Conservation (phyloP, 148 eudicot genomes). For the Fagopyrum tataricum region DNA sequence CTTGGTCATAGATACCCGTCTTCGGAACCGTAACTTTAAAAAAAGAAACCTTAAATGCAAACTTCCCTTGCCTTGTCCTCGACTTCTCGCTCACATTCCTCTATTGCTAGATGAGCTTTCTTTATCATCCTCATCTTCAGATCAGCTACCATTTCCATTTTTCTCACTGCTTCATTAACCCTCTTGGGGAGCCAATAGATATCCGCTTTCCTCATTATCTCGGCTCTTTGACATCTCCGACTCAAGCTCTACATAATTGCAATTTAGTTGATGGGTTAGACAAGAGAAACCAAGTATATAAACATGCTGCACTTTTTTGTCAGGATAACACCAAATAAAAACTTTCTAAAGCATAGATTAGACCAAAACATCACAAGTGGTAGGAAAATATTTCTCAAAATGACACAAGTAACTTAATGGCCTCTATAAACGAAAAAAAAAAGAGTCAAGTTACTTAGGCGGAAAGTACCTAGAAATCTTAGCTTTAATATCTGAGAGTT, state of each 20-base stretch:
- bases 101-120: conserved; percentile 55
- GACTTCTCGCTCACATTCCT: conserved; percentile 58
- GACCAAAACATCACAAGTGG: neutral
- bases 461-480: too few relatives aligned
- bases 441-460: neutral
- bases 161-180: conserved; percentile 61
- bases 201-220: conserved; percentile 38
- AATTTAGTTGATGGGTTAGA: neutral
- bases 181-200: conserved; percentile 54
- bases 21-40: too few relatives aligned
- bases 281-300: neutral
- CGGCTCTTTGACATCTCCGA: conserved; percentile 32
- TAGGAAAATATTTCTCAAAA: too few relatives aligned
- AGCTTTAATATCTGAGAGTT: too few relatives aligned
- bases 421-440: neutral
- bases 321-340: neutral
- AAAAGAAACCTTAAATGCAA: too few relatives aligned
- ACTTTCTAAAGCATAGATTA: neutral
- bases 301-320: neutral
- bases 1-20: too few relatives aligned
- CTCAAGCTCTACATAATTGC: conserved; percentile 34
- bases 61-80: conserved; percentile 56
- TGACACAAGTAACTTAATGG: neutral
- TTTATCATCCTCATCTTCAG: conserved; percentile 51
- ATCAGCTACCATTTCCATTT: conserved; percentile 69